Conservation (phyloP, 345 rosid species). For the Durio zibethinus region DNA sequence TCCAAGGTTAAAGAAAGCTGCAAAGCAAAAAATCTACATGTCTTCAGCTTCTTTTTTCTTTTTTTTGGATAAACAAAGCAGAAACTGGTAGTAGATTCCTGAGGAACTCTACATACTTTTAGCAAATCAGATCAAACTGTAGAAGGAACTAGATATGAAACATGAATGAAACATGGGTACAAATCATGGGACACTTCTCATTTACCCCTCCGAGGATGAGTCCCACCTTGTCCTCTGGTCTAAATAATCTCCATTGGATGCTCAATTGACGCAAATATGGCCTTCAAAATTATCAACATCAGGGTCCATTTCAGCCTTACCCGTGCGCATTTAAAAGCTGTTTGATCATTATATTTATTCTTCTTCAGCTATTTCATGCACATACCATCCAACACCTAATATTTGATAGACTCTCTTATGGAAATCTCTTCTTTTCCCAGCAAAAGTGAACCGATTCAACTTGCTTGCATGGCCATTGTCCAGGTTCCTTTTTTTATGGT, state of each 20-base stretch:
- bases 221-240: conserved; percentile 28
- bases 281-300: conserved; percentile 6
- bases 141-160: neutral
- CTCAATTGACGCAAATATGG: neutral
- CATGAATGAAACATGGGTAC: neutral
- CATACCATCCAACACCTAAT: neutral
- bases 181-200: neutral
- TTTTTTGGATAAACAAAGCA: neutral
- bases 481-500: neutral
- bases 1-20: neutral
- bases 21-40: neutral
- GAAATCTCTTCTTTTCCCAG: neutral
- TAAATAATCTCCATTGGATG: conserved; percentile 17
- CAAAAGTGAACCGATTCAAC: neutral
- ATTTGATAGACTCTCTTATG: neutral
- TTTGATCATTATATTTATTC: conserved; percentile 19
- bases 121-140: neutral
- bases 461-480: neutral
- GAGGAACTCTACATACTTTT: neutral
- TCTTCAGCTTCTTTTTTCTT: neutral
- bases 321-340: conserved; percentile 36
- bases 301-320: conserved; percentile 28
- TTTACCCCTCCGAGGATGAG: conserved; percentile 1
- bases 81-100: neutral
- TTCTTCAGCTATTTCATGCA: neutral